Base-by-base conservation (phyloP, 2,329 filamentous ascomycete species). In the Microcera coccophila region DNA sequence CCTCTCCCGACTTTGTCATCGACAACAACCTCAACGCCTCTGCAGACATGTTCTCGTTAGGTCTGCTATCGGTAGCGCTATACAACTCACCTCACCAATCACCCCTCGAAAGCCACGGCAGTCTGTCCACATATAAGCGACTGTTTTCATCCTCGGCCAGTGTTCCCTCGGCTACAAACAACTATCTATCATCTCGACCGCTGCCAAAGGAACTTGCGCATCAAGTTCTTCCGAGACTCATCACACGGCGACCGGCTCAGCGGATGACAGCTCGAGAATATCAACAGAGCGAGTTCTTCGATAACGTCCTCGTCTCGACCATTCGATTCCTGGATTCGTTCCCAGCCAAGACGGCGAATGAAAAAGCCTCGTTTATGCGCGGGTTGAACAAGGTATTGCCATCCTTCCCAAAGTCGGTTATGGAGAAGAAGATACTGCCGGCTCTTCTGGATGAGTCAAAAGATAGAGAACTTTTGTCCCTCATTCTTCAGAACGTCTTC, bases 21-120 rank as follows among this genome's bases (percentile, higher is more conserved):
- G 93, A 98, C 66, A 88, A 84, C 48, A 94, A 90, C 62, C 76
- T 96, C 40, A 91, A 87, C 5, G 70, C 84, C 1, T 81, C 87
- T 15, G 85, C 90, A 39, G 93, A 98, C 65, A 87, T 98, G 75
- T 98, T 96, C 69, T 95, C 89, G 2, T 72, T 98, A 15, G 93
- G 93, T 9, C 73, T 98, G 35, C 69, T 98, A 24, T 91, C 93
- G 43, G 75, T 97, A 41, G 82, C 93, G 3, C 75, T 97, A 3
- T 97, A 97, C 68, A 96, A 96, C 64, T 89, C 85, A n/a, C 93
- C 93, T 4, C 93, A 96, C 65, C 74, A 70, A 18, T 97, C 91
- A 14, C 93, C 93, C 2, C 67, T 98, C 39, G 85, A 95, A 59
- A 80, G 84, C 10, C 84, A 91, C 57, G 82, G 83, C 35, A 95